Conservation (phyloP, 768 basidiomycete genomes). For the Kwoniella bestiolae region DNA sequence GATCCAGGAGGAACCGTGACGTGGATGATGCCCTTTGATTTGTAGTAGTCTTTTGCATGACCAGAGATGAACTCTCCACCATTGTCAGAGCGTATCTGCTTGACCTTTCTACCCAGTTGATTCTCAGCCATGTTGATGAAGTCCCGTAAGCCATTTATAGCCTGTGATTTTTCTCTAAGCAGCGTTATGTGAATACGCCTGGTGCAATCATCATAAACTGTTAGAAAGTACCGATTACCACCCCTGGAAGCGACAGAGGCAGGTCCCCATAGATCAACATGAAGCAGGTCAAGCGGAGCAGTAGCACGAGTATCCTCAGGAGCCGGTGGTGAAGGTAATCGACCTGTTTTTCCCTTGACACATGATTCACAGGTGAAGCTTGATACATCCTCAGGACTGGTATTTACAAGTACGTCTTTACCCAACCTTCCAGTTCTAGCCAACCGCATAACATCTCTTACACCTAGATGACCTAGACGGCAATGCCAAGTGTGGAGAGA, state of each 20-base stretch:
- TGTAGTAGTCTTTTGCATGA: not conserved
- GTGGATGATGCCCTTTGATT: constrained; percentile 5
- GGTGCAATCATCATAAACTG: constrained; percentile 6
- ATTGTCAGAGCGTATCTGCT: constrained; percentile 14
- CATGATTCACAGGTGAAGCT: constrained; percentile 2
- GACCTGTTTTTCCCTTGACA: constrained; percentile 1
- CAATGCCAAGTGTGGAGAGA: not conserved
- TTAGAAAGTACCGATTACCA: constrained; percentile 6
- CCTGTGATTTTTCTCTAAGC: constrained; percentile 4
- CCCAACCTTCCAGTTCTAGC: constrained; percentile 1
- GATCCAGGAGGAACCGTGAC: constrained; percentile 25
- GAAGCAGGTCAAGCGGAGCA: not conserved
- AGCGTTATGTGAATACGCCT: constrained; percentile 3
- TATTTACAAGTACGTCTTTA: not conserved
- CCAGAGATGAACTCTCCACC: constrained; percentile 12
- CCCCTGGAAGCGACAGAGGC: not conserved
- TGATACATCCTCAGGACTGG: not conserved
- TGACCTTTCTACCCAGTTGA: constrained; percentile 6
- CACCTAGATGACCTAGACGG: constrained; percentile 7
- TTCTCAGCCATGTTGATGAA: constrained; percentile 11
- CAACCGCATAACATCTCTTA: constrained; percentile 7
- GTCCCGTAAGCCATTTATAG: not conserved
- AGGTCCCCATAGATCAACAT: constrained; percentile 10
- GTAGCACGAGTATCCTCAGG: not conserved
- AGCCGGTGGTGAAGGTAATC: not conserved